Evolutionary conservation across 2,329 filamentous ascomycete species (phyloP).

Genomic region (Colletotrichum neosansevieriae): DNA sequence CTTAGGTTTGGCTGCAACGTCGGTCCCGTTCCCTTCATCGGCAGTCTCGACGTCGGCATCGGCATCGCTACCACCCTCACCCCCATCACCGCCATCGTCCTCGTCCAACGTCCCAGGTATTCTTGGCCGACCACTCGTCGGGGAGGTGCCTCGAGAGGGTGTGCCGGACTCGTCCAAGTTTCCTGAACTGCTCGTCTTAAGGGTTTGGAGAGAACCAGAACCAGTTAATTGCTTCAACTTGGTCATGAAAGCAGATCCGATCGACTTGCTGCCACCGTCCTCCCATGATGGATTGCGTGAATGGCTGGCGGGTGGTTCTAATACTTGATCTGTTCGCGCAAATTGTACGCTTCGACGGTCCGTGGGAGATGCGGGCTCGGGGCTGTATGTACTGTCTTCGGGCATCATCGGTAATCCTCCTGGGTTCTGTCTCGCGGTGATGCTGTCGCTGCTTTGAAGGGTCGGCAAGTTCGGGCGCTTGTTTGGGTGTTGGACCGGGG

Average conservation of each 20-base stretch:
- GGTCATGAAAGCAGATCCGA: constrained; percentile 77
- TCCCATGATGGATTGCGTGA: constrained; percentile 75
- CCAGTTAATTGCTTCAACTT: constrained; percentile 81
- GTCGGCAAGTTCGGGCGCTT: constrained; percentile 25
- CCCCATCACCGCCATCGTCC: constrained; percentile 52
- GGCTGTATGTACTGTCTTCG: constrained; percentile 39
- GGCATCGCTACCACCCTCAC: constrained; percentile 69
- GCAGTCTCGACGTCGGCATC: constrained; percentile 87
- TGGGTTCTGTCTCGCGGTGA: constrained; percentile 2
- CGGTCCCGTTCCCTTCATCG: constrained; percentile 73
- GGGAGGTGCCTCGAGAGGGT: constrained; percentile 60
- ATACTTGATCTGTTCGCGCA: constrained; percentile 64
- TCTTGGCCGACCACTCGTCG: constrained; percentile 59
- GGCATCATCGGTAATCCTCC: constrained; percentile 38
- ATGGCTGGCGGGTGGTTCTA: constrained; percentile 63
- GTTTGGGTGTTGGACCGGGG: constrained; percentile 42
- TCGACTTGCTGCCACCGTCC: constrained; percentile 71
- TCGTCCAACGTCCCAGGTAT: constrained; percentile 67
- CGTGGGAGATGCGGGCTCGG: constrained; percentile 52
- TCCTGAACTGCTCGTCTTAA: constrained; percentile 52
- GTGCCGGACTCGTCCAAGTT: constrained; percentile 51
- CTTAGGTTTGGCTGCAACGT: constrained; percentile 62
- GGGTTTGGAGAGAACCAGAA: constrained; percentile 59
- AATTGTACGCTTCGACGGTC: constrained; percentile 81
- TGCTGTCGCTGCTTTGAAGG: constrained; percentile 39